These are phyloP conservation scores for Pyronema omphalodes DNA, from an alignment of 495 filamentous ascomycete species.

Conservation along the genomic window DNA sequence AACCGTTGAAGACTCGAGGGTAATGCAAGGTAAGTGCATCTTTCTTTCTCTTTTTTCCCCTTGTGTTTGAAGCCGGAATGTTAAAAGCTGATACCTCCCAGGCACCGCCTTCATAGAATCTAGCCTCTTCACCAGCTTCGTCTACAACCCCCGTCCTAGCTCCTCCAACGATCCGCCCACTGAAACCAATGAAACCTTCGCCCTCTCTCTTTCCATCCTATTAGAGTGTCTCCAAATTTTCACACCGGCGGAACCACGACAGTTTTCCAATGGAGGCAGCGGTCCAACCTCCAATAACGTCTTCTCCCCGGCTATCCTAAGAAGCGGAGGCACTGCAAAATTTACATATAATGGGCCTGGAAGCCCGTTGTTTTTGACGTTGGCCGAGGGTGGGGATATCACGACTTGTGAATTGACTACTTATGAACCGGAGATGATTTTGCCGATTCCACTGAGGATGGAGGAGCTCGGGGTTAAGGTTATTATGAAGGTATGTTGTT, in stretches of 20 bases:
- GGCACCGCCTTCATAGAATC: slow-evolving; percentile 70
- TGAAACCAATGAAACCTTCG: slow-evolving; percentile 36
- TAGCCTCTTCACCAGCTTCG: slow-evolving; percentile 69
- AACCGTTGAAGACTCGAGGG: slow-evolving; percentile 61
- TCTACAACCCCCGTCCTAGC: slow-evolving; percentile 34
- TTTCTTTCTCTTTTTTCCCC: too few relatives aligned
- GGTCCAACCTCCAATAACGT: slow-evolving; percentile 37
- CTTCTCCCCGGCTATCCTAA: slow-evolving; percentile 57
- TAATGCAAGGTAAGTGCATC: slow-evolving; percentile 66
- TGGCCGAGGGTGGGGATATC: slow-evolving; percentile 69
- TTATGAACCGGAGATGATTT: slow-evolving; percentile 48
- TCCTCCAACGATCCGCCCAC: slow-evolving; percentile 4
- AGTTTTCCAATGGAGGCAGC: slow-evolving; percentile 3
- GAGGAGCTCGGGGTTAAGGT: slow-evolving; percentile 72
- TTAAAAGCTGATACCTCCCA: slow-evolving; percentile 22
- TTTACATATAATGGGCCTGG: slow-evolving; percentile 56
- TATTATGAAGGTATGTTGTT: slow-evolving; percentile 42
- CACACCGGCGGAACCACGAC: slow-evolving; percentile 47
- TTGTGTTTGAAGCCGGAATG: too few relatives aligned
- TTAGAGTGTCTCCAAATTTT: slow-evolving; percentile 93
- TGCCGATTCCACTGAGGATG: slow-evolving; percentile 69
- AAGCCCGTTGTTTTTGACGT: slow-evolving; percentile 37
- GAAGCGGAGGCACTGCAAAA: slow-evolving; percentile 64
- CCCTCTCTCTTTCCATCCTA: slow-evolving; percentile 68
- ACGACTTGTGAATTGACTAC: slow-evolving; percentile 88